These are phyloP conservation scores for Nicotiana attenuata DNA, from an alignment of 257 asterid species.

Conservation along the genomic window DNA sequence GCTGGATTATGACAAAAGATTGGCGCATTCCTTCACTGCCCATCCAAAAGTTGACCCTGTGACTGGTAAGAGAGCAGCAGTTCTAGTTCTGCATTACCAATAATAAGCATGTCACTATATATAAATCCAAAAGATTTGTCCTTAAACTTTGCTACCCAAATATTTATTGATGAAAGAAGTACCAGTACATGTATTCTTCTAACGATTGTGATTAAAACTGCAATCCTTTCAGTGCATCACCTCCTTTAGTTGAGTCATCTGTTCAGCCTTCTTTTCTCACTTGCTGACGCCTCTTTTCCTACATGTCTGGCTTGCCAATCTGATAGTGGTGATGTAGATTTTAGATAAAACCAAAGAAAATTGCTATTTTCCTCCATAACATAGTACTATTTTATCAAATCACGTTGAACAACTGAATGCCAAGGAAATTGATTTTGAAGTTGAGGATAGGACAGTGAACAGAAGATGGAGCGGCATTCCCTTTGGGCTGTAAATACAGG, in stretches of 20 bases:
- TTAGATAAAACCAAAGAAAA: not conserved
- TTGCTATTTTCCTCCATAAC: not conserved
- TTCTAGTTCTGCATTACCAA: not conserved
- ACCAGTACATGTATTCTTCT: not conserved
- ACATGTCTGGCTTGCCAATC: not conserved
- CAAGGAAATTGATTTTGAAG: not conserved
- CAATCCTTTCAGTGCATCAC: not conserved
- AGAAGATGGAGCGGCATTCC: not conserved
- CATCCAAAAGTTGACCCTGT: conserved; percentile 95
- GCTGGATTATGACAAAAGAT: conserved; percentile 90
- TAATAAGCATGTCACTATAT: not conserved
- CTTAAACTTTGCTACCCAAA: not conserved
- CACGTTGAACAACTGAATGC: not conserved
- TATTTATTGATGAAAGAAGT: not conserved
- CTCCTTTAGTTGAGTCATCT: not conserved
- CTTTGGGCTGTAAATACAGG: not conserved
- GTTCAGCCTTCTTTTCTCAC: not conserved
- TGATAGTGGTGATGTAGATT: not conserved
- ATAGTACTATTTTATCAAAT: not conserved
- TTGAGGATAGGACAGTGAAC: not conserved
- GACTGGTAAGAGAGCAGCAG: conserved; percentile 54
- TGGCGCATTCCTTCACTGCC: conserved; percentile 87
- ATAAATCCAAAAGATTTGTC: not conserved
- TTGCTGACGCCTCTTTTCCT: not conserved
- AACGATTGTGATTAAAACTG: not conserved